Evolutionary conservation across 1,284 basidiomycete genomes (phyloP).

Genomic region (Macrocystidia cucumis): DNA sequence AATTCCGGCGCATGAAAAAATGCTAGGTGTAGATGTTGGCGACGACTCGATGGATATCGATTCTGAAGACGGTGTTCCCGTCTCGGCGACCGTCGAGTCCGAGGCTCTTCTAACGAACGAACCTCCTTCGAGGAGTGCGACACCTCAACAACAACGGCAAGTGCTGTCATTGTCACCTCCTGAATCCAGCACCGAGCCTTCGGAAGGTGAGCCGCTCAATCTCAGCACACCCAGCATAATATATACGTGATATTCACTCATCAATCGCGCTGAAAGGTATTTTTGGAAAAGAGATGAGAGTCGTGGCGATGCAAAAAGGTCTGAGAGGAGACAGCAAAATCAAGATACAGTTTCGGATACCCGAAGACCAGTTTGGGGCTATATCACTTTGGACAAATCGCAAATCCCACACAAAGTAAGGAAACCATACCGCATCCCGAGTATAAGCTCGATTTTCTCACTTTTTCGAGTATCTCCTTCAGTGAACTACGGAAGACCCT

Average conservation of each 20-base stretch:
- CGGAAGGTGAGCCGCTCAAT: neutral
- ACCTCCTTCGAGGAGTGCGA: no score
- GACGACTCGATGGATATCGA: no score
- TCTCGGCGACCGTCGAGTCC: no score
- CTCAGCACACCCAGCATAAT: conserved; percentile 7
- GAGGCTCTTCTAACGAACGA: no score
- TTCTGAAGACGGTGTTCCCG: no score
- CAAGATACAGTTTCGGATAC: conserved; percentile 18
- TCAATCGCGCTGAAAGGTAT: conserved; percentile 8
- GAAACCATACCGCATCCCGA: neutral
- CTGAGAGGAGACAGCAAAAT: conserved; percentile 10
- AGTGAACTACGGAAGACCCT: conserved; percentile 18
- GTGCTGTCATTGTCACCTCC: no score
- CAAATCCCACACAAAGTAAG: conserved; percentile 5
- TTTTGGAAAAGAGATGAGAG: conserved; percentile 15
- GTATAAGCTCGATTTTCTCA: neutral
- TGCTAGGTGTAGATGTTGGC: no score
- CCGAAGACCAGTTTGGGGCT: conserved; percentile 13
- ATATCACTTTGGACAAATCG: conserved; percentile 19
- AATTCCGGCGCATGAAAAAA: no score
- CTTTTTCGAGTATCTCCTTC: neutral
- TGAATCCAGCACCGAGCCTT: no score
- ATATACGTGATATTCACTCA: conserved; percentile 2
- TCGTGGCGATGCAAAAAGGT: conserved; percentile 16
- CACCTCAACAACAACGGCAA: no score